These are phyloP conservation scores for Torulaspora franciscae DNA, from an alignment of 805 yeast species.

Conservation along the genomic window DNA sequence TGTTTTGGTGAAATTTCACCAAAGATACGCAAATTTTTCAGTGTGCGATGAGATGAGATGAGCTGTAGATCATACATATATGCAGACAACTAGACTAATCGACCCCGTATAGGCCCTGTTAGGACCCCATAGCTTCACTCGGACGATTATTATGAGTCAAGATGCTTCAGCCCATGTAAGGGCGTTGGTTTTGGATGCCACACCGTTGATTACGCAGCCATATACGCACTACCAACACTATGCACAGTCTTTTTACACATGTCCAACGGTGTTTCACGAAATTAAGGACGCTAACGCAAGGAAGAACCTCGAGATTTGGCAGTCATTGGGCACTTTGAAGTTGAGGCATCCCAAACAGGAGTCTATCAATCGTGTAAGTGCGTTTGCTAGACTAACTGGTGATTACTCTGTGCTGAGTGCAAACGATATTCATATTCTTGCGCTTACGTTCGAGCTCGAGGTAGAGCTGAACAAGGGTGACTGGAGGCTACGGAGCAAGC, in stretches of 20 bases:
- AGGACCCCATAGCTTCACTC: background rate
- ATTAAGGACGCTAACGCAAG: constrained; percentile 82
- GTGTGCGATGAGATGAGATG: constrained; percentile 10
- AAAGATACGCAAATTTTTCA: constrained; percentile 1
- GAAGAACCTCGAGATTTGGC: constrained; percentile 76
- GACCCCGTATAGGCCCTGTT: background rate
- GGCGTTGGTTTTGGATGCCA: constrained; percentile 83
- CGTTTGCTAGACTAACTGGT: constrained; percentile 84
- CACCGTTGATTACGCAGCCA: constrained; percentile 85
- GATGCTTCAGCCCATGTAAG: constrained; percentile 38
- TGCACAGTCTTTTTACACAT: constrained; percentile 73
- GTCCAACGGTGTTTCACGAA: constrained; percentile 88
- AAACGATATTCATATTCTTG: constrained; percentile 89
- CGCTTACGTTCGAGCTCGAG: constrained; percentile 85
- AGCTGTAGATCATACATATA: constrained; percentile 18
- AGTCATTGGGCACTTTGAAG: constrained; percentile 48
- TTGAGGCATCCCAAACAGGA: constrained; percentile 73
- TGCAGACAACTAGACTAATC: background rate
- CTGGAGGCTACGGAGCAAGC: constrained; percentile 62
- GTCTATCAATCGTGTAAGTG: constrained; percentile 58
- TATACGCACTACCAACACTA: constrained; percentile 64
- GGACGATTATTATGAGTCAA: constrained; percentile 2
- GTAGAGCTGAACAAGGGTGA: constrained; percentile 63
- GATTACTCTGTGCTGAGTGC: constrained; percentile 82
- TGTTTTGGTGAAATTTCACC: background rate